Base-by-base conservation (phyloP, 2,329 filamentous ascomycete genomes). In the Alternaria brassicicola region DNA sequence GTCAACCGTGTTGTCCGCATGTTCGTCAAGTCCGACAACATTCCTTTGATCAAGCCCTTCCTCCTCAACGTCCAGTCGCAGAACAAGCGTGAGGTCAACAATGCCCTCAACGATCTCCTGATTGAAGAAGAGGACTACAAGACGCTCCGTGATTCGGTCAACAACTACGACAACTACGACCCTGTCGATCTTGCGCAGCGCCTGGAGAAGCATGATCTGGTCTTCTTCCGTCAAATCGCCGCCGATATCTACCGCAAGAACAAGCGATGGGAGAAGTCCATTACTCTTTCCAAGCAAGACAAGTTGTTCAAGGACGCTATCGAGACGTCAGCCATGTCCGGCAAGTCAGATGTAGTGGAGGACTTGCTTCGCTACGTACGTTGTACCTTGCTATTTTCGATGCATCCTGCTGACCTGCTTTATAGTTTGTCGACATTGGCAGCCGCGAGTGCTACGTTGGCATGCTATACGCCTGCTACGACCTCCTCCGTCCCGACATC, bases 101-200 rank as follows among this genome's bases (percentile, higher is more conserved):
- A 96, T 74, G 95, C 95, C 25, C 97, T 99, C 80, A 97, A 99
- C 76, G 95, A 99, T 76, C 82, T 99, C 45, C 83, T 99, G 70
- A 99, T 99, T 60, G 95, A 99, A 79, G 95, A 99, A 79, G 96
- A 99, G 76, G 96, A 99, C 77, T 94, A 99, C 86, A 98, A 99
- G 88, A 97, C 94, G 15, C 85, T 99, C 26, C 91, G 93, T 52
- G 95, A 99, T 79, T 99, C 95, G 2, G 94, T 97, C 10, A 92
- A 97, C 81, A 97, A 97, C 81, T 96, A 97, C 78, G 95, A 99
- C 84, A 99, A 99, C 81, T 99, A 98, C 76, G 96, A 99, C 77
- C 90, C 94, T 3, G 91, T 96, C 45, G 93, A 96, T 25, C 87
- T 99, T 60, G 96, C 95, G 2, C 86, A 91, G 76, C 91, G 95